Base-by-base conservation (phyloP, 345 rosid species). In the Lenwebbia sp. region DNA sequence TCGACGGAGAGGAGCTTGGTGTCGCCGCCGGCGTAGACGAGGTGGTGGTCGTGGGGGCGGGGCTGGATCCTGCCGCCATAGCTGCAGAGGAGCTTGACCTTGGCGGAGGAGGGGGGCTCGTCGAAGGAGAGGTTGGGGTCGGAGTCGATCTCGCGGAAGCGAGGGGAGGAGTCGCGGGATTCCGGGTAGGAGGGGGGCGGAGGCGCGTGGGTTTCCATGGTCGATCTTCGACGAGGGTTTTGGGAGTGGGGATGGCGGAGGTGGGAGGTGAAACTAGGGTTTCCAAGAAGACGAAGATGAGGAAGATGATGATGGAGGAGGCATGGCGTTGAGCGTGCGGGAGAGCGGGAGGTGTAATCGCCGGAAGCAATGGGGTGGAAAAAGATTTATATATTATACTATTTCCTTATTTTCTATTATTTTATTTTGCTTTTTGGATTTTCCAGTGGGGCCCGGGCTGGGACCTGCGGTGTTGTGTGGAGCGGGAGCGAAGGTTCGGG, bases 21-120 rank as follows among this genome's bases (percentile, higher is more conserved):
- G 23, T 93, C 96, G 17, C 96, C 96, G 62, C 95, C 93, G 83
- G 89, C 49, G 85, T 93, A 93, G 56, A 92, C 88, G 83, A 94
- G 94, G n/a, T 89, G 91, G 84, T 93, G 90, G 53, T 92, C 95
- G 85, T 93, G 95, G 26, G 91, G 93, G 19, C 95, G 89, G 53
- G 94, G 95, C 74, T 91, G 94, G 85, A 94, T 94, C 89, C 92
- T 93, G 76, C 95, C 95, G 53, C 93, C 94, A 37, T 93, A 93
- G 86, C 95, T 94, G 89, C 95, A 93, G 91, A 93, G 91, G 85
- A 94, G 85, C 88, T 40, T 88, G 85, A 54, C 40, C 83, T 52
- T 44, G 83, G 57, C 26, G 84, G 50, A 9, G 50, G 50, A 47
- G 11, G 50, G 49, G 50, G 50, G 50, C 50, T 47, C 50, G 50